Conservation (phyloP, 2,329 filamentous ascomycete genomes). For the Cadophora sp. region DNA sequence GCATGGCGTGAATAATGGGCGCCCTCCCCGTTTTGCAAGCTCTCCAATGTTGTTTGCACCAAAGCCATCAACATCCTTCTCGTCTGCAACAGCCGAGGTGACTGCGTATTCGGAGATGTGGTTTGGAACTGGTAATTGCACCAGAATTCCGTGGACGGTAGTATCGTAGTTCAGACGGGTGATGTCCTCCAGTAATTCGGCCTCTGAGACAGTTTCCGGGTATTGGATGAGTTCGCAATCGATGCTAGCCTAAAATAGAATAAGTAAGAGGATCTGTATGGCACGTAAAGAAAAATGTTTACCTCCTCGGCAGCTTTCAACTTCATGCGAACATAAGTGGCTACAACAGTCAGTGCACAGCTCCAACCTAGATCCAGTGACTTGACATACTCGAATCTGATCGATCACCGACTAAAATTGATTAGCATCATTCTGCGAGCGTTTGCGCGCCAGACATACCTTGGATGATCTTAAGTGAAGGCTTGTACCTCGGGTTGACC, state of each 20-base stretch:
- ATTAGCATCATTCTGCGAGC: slow-evolving; percentile 29
- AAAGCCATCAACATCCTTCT: slow-evolving; percentile 98
- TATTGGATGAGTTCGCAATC: slow-evolving; percentile 86
- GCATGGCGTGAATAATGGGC: slow-evolving; percentile 89
- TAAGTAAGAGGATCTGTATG: slow-evolving; percentile 24
- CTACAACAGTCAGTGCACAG: slow-evolving; percentile 51
- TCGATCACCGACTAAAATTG: slow-evolving; percentile 78
- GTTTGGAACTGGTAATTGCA: slow-evolving; percentile 88
- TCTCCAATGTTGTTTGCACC: slow-evolving; percentile 94
- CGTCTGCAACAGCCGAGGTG: slow-evolving; percentile 87
- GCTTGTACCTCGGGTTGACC: slow-evolving; percentile 85
- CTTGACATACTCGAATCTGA: slow-evolving; percentile 81
- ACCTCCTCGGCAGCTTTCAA: slow-evolving; percentile 95
- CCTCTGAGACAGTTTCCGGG: slow-evolving; percentile 79
- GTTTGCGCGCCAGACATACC: slow-evolving; percentile 55
- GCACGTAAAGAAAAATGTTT: slow-evolving; percentile 38
- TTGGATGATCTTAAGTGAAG: slow-evolving; percentile 93
- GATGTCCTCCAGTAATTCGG: slow-evolving; percentile 85
- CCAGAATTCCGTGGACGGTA: slow-evolving; percentile 86
- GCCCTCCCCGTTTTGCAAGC: slow-evolving; percentile 91
- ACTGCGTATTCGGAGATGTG: slow-evolving; percentile 90
- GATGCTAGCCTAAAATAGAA: slow-evolving; percentile 76
- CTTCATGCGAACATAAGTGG: slow-evolving; percentile 99
- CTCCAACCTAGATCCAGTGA: neutral
- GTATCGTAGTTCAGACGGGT: slow-evolving; percentile 85